Evolutionary conservation across 345 rosid species (phyloP).

Genomic region (Excoecaria agallocha): DNA sequence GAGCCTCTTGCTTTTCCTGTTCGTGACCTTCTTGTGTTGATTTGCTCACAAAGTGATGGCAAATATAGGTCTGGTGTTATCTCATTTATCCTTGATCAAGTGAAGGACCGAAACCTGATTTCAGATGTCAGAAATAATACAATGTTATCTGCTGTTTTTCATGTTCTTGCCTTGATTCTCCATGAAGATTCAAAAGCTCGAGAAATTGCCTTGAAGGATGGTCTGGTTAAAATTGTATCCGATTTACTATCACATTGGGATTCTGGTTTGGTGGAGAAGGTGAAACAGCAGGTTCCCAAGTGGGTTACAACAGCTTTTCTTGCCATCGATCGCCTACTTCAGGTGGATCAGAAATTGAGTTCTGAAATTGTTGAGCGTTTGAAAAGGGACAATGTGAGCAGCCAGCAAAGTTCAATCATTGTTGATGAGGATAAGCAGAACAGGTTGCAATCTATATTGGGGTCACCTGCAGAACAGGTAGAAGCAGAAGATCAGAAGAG

Average conservation of each 20-base stretch:
- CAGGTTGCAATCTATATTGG: conserved; percentile 55
- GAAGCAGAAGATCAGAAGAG: conserved; percentile 65
- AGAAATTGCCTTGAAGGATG: conserved; percentile 71
- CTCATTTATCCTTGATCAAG: conserved; percentile 67
- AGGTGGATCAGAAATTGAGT: conserved; percentile 75
- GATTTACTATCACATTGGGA: conserved; percentile 80
- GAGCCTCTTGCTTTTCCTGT: conserved; percentile 88
- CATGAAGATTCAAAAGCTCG: conserved; percentile 84
- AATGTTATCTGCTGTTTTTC: conserved; percentile 65
- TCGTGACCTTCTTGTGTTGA: conserved; percentile 76
- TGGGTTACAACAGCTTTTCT: conserved; percentile 97
- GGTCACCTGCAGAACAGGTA: conserved; percentile 44
- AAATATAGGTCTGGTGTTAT: conserved; percentile 73
- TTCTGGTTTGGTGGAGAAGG: conserved; percentile 48
- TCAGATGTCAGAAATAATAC: conserved; percentile 53
- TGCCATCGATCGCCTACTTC: conserved; percentile 85
- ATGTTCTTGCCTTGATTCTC: conserved; percentile 87
- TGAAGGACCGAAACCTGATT: conserved; percentile 52
- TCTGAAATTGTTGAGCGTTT: conserved; percentile 70
- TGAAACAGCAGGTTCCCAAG: conserved; percentile 60
- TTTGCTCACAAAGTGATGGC: conserved; percentile 86
- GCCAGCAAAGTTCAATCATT: conserved; percentile 44
- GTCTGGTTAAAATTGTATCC: conserved; percentile 67
- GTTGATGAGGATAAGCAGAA: conserved; percentile 71
- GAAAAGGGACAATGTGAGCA: conserved; percentile 43